Evolutionary conservation across 2,329 filamentous ascomycete species (phyloP), one percentile per base, ranked within the genome.

Genomic region (Cladosporium halotolerans): DNA sequence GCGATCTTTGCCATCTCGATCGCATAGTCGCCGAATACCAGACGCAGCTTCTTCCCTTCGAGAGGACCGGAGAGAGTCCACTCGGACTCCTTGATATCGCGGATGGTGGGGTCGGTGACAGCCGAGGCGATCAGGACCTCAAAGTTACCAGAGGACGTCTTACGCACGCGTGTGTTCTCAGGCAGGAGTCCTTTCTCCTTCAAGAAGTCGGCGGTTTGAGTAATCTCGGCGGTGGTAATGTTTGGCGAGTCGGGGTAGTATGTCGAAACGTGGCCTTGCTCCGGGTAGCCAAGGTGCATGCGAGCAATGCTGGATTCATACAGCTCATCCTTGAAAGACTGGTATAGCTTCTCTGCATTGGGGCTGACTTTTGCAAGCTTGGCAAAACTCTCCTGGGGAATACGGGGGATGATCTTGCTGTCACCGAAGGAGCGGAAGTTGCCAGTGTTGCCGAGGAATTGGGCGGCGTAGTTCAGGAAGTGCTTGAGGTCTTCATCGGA

Each of bases 351-450:
- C 45, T 70, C 62, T 2, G 72, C 66, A 40, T 69, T 62, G 8
- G 68, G 65, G 4, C 69, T 71, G 9, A 71, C 63, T 14, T 70
- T 68, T 2, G 73, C 73, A 18, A 78, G 62, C 5, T 74, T 73
- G 53, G 72, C 72, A 32, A 77, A 62, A 61, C 72, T 68, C 31
- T 70, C 64, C 13, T 69, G 58, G 11, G 71, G 65, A 14, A 77
- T 61, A n/a, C 74, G 69, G n/a, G 76, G 76, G 9, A 77, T 70
- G 64, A 78, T 76, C 63, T 78, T 78, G 54, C 71, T 73, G 63
- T 77, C 75, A n/a, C 63, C 63, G 52, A 77, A 77, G 3, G 70
- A 73, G 60, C 76, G 77, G 68, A 75, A 80, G 64, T 80, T 80
- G 49, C 77, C 78, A 32, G 73, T 59, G 56, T 79, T 80, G n/a